A percentile compares a stretch with the other conserved stretches of the same genome.
These are phyloP conservation scores for Fusarium vanettenii DNA, from an alignment of 2,329 filamentous ascomycete species.

Conservation along the genomic window DNA sequence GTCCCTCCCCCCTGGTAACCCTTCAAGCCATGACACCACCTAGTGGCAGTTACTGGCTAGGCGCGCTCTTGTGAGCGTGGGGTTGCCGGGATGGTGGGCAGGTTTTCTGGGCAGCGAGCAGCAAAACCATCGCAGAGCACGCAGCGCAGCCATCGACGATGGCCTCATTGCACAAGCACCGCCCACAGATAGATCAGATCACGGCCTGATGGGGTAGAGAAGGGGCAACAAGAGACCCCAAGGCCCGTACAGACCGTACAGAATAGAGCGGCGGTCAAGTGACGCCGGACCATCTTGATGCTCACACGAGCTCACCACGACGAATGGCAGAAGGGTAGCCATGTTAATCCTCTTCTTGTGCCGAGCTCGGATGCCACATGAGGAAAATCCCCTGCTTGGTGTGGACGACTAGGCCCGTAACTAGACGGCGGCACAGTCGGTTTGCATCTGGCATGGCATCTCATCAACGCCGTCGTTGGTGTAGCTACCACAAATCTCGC, in stretches of 20 bases:
- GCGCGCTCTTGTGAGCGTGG: slow-evolving; percentile 32
- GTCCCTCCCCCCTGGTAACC: slow-evolving; percentile 11
- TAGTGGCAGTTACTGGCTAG: slow-evolving; percentile 33
- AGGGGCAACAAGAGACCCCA: slow-evolving; percentile 19
- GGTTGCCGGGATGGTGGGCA: slow-evolving; percentile 41
- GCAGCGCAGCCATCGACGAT: slow-evolving; percentile 33
- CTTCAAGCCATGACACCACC: slow-evolving; percentile 42
- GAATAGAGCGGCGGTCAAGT: slow-evolving; percentile 43
- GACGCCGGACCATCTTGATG: slow-evolving; percentile 36
- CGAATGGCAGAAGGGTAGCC: slow-evolving; percentile 39
- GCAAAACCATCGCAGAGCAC: slow-evolving; percentile 36
- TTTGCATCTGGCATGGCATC: slow-evolving; percentile 34
- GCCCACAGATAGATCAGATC: slow-evolving; percentile 38
- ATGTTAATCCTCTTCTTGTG: slow-evolving; percentile 27
- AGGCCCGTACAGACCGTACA: slow-evolving; percentile 3
- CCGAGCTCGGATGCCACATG: slow-evolving; percentile 42
- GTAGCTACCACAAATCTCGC: slow-evolving; percentile 27
- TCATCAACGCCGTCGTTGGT: slow-evolving; percentile 20
- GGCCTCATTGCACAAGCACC: slow-evolving; percentile 41
- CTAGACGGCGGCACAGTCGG: slow-evolving; percentile 14
- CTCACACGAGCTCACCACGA: slow-evolving; percentile 35
- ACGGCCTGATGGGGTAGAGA: slow-evolving; percentile 21
- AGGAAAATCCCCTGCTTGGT: slow-evolving; percentile 35
- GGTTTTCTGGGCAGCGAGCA: slow-evolving; percentile 33
- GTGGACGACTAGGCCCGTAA: slow-evolving; percentile 22